These are phyloP conservation scores for Fraxinus velutina DNA, from an alignment of 305 asterid genomes.

Conservation along the genomic window DNA sequence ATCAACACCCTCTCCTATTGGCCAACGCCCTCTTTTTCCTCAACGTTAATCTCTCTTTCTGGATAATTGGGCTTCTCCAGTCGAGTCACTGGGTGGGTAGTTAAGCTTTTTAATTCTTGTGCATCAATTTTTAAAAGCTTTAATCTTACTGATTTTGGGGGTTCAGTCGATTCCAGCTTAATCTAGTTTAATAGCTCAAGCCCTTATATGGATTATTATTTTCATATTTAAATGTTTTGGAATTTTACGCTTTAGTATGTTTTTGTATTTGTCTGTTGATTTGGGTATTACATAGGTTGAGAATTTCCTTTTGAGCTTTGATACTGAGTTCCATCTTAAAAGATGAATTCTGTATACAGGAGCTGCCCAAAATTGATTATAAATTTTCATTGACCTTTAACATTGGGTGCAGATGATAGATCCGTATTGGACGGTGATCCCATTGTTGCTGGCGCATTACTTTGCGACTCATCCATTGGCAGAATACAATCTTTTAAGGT, in stretches of 20 bases:
- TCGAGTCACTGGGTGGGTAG: conserved; percentile 78
- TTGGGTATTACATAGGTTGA: neutral
- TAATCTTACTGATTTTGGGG: neutral
- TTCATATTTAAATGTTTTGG: neutral
- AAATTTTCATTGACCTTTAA: neutral
- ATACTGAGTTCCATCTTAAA: neutral
- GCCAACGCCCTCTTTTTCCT: conserved; percentile 67
- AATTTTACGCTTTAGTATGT: neutral
- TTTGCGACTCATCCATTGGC: conserved; percentile 62
- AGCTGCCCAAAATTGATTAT: neutral
- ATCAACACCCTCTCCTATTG: conserved; percentile 56
- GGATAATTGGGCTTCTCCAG: conserved; percentile 65
- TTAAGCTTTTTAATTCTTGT: neutral
- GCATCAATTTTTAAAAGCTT: neutral
- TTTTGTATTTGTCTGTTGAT: neutral
- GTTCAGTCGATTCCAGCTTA: neutral
- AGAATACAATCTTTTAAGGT: conserved; percentile 53
- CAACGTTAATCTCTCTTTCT: conserved; percentile 71
- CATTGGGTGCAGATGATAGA: conserved; percentile 71
- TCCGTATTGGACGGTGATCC: conserved; percentile 85
- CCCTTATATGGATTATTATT: neutral
- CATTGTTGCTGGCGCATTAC: conserved; percentile 64
- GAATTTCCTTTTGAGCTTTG: neutral
- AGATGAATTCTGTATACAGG: neutral
- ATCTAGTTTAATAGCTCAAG: neutral